Conservation (phyloP, 1,284 basidiomycete genomes). For the Trichosporon faecale region DNA sequence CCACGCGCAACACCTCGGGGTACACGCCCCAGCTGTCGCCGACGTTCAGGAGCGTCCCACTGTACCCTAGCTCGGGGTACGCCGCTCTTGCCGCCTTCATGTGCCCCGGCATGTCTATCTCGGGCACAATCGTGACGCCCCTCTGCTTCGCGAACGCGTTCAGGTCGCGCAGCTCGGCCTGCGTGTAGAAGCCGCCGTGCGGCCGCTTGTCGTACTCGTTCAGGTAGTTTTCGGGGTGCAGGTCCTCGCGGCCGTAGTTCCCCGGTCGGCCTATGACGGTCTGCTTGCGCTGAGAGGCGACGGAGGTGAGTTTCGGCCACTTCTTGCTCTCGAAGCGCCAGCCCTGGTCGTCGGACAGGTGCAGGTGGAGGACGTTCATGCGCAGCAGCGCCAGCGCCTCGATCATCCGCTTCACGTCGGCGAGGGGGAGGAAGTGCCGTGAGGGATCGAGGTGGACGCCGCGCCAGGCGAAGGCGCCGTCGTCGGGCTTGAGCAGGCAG, state of each 20-base stretch:
- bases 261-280: slow-evolving; percentile 23
- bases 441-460: slow-evolving; percentile 23
- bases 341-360: slow-evolving; percentile 27
- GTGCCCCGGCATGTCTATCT: slow-evolving; percentile 30
- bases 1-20: slow-evolving; percentile 25
- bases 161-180: slow-evolving; percentile 22
- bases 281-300: slow-evolving; percentile 11
- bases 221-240: slow-evolving; percentile 24
- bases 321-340: slow-evolving; percentile 28
- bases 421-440: slow-evolving; percentile 22
- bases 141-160: slow-evolving; percentile 17
- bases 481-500: slow-evolving; percentile 13
- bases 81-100: slow-evolving; percentile 28
- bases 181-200: slow-evolving; percentile 27
- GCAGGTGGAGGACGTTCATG: slow-evolving; percentile 28
- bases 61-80: slow-evolving; percentile 27
- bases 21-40: slow-evolving; percentile 24
- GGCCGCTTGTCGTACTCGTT: slow-evolving; percentile 21
- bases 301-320: slow-evolving; percentile 24
- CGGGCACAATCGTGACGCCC: slow-evolving; percentile 24
- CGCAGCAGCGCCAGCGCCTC: slow-evolving; percentile 19
- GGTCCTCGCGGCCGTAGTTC: slow-evolving; percentile 12
- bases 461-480: slow-evolving; percentile 23
- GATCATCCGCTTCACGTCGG: slow-evolving; percentile 18
- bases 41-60: slow-evolving; percentile 10